Evolutionary conservation across 2,329 filamentous ascomycete species (phyloP).

Genomic region (Phaeosphaeria sp.): DNA sequence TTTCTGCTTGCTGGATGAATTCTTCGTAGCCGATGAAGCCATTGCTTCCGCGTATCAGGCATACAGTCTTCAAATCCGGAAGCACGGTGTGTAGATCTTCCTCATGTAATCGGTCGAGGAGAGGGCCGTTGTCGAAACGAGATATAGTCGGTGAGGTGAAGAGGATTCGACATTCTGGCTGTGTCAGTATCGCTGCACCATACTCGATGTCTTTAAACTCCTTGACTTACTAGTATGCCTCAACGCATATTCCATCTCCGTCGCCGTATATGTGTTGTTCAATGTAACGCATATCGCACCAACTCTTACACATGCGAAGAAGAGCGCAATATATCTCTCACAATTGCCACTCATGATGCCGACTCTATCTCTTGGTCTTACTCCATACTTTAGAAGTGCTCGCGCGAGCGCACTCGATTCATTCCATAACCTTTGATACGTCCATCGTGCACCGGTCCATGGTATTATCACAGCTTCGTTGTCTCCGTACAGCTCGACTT

Average conservation of each 20-base stretch:
- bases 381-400: constrained; percentile 67
- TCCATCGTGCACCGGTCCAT: constrained; percentile 78
- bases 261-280: constrained; percentile 81
- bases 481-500: constrained; percentile 69
- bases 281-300: constrained; percentile 70
- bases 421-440: constrained; percentile 56
- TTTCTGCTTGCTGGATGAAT: constrained; percentile 52
- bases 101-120: constrained; percentile 54
- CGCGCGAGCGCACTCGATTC: constrained; percentile 49
- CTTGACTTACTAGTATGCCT: constrained; percentile 67
- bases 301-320: constrained; percentile 70
- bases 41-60: constrained; percentile 43
- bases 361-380: constrained; percentile 72
- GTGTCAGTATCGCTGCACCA: constrained; percentile 4
- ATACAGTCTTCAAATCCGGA: constrained; percentile 41
- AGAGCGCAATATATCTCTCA: constrained; percentile 67
- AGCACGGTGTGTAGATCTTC: constrained; percentile 22
- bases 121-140: constrained; percentile 65
- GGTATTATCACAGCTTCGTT: constrained; percentile 75
- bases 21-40: constrained; percentile 67
- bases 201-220: not conserved
- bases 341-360: constrained; percentile 75
- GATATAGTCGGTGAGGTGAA: constrained; percentile 76
- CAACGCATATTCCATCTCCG: constrained; percentile 74
- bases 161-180: constrained; percentile 70